Evolutionary conservation across 306 rosid species (phyloP).

Genomic region (Mimosa bimucronata): DNA sequence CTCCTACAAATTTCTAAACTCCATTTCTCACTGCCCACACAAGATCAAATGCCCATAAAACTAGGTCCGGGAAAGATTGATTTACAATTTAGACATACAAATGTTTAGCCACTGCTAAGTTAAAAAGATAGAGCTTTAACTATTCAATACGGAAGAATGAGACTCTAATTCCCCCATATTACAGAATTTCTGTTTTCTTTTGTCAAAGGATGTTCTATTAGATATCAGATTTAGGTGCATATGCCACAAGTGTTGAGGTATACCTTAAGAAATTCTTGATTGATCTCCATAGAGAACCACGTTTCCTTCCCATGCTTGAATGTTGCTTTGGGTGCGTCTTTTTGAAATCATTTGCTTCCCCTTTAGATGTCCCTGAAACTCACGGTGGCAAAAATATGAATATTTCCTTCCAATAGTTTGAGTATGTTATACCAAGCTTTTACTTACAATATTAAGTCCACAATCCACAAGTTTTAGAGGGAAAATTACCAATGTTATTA

Average conservation of each 20-base stretch:
- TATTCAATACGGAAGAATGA: background rate
- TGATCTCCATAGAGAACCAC: conserved; percentile 60
- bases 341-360: conserved; percentile 39
- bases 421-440: conserved; percentile 15
- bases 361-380: conserved; percentile 51
- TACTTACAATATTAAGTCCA: background rate
- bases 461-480: conserved; percentile 10
- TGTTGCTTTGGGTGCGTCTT: conserved; percentile 36
- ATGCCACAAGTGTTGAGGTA: conserved; percentile 21
- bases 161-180: background rate
- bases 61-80: background rate
- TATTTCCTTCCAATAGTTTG: conserved; percentile 7
- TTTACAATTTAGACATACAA: background rate
- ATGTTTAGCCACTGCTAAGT: background rate
- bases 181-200: background rate
- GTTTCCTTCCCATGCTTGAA: conserved; percentile 45
- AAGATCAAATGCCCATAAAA: background rate
- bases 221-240: conserved; percentile 18
- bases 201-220: conserved; percentile 10
- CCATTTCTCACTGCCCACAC: background rate
- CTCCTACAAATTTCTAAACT: background rate
- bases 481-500: conserved; percentile 46
- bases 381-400: conserved; percentile 11
- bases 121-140: background rate
- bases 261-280: conserved; percentile 74